phyloP scores from a whole-genome alignment of 208 protist species.

The Leishmania tropica region DNA sequence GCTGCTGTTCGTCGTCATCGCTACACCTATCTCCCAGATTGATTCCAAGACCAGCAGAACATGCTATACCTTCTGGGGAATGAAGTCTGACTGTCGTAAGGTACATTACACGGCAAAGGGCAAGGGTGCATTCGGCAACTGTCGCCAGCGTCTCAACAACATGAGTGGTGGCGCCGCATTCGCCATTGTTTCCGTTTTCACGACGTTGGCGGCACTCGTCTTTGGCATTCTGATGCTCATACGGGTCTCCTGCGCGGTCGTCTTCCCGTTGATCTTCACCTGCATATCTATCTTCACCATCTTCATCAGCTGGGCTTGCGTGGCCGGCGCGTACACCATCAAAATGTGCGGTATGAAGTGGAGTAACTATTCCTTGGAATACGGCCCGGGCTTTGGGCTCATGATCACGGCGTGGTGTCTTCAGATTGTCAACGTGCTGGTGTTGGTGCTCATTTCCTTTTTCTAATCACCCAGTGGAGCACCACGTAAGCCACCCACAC shows the following conservation, averaged over 20 bases:
- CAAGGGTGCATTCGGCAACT: conserved; percentile 21
- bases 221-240: conserved; percentile 32
- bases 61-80: conserved; percentile 19
- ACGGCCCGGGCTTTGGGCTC: conserved; percentile 34
- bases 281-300: conserved; percentile 22
- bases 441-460: conserved; percentile 1
- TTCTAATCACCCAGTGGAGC: neutral
- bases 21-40: conserved; percentile 11
- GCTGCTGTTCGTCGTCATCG: conserved; percentile 37
- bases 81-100: neutral
- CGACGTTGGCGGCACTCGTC: conserved; percentile 31
- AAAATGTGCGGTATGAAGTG: conserved; percentile 7
- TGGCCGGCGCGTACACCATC: conserved; percentile 10
- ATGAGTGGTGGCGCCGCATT: conserved; percentile 38
- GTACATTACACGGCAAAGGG: neutral
- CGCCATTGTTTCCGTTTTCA: conserved; percentile 42
- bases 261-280: conserved; percentile 29
- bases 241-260: conserved; percentile 12
- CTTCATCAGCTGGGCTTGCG: conserved; percentile 25
- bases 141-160: conserved; percentile 24
- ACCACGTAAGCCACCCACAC: neutral
- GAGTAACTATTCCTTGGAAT: neutral
- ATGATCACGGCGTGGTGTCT: conserved; percentile 29
- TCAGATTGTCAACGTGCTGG: conserved; percentile 25
- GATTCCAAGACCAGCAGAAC: neutral